Percentiles rank a stretch among this genome's conserved stretches.
These are phyloP conservation scores for Populus hybrid DNA, from an alignment of 441 rosid species.

Conservation along the genomic window DNA sequence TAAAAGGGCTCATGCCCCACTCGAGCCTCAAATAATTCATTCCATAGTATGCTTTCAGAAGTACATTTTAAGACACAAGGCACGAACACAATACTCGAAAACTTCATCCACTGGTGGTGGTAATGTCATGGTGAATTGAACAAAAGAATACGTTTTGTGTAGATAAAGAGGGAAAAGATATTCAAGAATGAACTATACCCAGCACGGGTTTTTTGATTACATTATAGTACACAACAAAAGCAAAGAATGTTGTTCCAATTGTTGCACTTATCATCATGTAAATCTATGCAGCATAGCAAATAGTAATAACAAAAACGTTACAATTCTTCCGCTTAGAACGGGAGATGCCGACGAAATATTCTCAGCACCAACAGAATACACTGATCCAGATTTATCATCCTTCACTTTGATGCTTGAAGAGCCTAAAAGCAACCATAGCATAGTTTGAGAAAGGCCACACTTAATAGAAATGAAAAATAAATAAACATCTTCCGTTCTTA, in stretches of 20 bases:
- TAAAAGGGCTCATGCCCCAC: too few relatives aligned
- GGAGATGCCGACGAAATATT: slow-evolving; percentile 44
- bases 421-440: slow-evolving; percentile 42
- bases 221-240: slow-evolving; percentile 33
- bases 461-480: not conserved
- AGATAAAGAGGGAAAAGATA: not conserved
- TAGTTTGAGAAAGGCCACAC: not conserved
- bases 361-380: slow-evolving; percentile 59
- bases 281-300: slow-evolving; percentile 38
- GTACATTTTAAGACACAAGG: not conserved
- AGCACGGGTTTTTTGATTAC: slow-evolving; percentile 11
- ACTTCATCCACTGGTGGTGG: too few relatives aligned
- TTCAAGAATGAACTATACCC: slow-evolving; percentile 21
- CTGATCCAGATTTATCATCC: slow-evolving; percentile 54
- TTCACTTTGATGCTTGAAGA: slow-evolving; percentile 66
- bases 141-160: not conserved
- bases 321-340: slow-evolving; percentile 22
- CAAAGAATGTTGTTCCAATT: slow-evolving; percentile 26
- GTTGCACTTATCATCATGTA: slow-evolving; percentile 20
- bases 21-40: not conserved
- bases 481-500: not conserved
- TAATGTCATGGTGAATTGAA: not conserved
- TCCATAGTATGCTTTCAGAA: not conserved
- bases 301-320: slow-evolving; percentile 33
- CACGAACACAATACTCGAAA: not conserved